Percentiles rank a stretch among this genome's conserved stretches.
phyloP scores from a whole-genome alignment of 176 grass and related monocot genomes.

The Rhynchospora tenuis region DNA sequence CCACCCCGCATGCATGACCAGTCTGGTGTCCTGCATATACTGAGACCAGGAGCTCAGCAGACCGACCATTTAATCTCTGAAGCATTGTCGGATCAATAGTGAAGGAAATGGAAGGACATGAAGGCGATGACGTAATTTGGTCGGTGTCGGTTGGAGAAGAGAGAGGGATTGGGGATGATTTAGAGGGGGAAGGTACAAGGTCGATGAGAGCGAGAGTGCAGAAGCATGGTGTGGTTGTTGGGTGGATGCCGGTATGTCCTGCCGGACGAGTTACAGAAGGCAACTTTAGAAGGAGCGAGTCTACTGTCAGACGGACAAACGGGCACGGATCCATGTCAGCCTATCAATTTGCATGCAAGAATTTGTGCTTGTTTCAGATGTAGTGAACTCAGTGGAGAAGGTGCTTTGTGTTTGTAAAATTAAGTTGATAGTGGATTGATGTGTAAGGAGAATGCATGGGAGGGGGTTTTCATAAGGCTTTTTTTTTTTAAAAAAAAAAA shows the following conservation, averaged over 20 bases:
- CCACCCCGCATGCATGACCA: conserved; percentile 50
- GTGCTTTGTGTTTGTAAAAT: neutral
- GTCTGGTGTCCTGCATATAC: conserved; percentile 53
- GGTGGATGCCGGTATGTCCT: conserved; percentile 57
- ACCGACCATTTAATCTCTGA: conserved; percentile 37
- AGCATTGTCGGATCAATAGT: conserved; percentile 62
- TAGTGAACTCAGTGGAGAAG: neutral
- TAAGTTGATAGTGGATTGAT: neutral
- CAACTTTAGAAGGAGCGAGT: conserved; percentile 71
- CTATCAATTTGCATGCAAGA: conserved; percentile 12
- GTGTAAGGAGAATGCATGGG: neutral
- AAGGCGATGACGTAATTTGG: neutral
- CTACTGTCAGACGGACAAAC: conserved; percentile 75
- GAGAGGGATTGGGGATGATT: conserved; percentile 55
- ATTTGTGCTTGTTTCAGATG: neutral
- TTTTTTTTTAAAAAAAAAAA: neutral
- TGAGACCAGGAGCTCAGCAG: conserved; percentile 50
- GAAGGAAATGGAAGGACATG: conserved; percentile 45
- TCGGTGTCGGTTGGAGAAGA: conserved; percentile 1
- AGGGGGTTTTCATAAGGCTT: neutral
- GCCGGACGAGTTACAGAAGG: conserved; percentile 46
- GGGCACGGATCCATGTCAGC: conserved; percentile 79
- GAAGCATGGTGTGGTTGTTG: conserved; percentile 71
- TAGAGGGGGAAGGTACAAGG: conserved; percentile 33
- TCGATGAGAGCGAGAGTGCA: conserved; percentile 63